Percentiles rank a stretch among this genome's conserved stretches.
These are phyloP conservation scores for Rhytidiadelphus loreus DNA, from an alignment of 225 moss, liverwort and hornwort species.

Conservation along the genomic window DNA sequence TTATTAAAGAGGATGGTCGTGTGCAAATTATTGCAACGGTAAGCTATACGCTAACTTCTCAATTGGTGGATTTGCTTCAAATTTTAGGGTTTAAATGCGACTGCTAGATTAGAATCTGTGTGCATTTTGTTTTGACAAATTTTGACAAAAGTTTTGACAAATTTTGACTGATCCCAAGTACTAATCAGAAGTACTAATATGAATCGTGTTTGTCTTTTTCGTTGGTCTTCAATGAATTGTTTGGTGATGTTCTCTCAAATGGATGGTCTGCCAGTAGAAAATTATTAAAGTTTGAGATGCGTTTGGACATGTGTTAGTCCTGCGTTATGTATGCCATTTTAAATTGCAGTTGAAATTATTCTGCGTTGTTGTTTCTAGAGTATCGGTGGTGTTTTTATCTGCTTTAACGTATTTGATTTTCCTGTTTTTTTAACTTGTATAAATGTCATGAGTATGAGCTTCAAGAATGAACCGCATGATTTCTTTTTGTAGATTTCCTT, in stretches of 20 bases:
- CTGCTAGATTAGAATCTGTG: background rate
- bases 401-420: background rate
- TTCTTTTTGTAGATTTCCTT: background rate
- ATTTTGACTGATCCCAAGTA: background rate
- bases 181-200: background rate
- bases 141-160: background rate
- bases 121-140: background rate
- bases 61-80: background rate
- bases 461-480: background rate
- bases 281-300: background rate
- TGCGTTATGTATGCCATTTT: background rate
- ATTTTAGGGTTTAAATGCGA: background rate
- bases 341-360: background rate
- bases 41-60: background rate
- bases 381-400: background rate
- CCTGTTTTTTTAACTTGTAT: background rate
- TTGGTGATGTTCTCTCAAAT: background rate
- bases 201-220: background rate
- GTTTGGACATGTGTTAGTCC: background rate
- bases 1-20: constrained; percentile 38
- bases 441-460: background rate
- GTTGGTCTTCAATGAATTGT: background rate
- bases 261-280: background rate
- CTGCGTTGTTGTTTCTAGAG: background rate
- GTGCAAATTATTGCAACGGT: constrained; percentile 77